Evolutionary conservation across 306 rosid species (phyloP), one percentile per base, ranked within the genome.

Genomic region (Pterocarpus macrocarpus): DNA sequence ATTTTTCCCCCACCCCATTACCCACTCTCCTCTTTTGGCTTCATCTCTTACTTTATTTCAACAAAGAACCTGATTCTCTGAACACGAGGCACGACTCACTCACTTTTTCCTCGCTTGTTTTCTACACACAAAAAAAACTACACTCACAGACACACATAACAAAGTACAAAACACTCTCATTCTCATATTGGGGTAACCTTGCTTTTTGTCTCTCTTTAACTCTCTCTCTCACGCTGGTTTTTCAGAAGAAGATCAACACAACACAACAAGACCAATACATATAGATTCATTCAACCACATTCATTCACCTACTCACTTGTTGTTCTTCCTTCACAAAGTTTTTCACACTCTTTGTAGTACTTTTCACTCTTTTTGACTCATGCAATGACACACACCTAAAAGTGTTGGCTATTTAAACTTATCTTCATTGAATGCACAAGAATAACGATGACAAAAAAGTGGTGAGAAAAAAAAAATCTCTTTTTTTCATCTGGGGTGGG

Each of bases 1-100:
- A 22, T 72, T 63, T 63, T 64, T 38, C 7, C 3, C 0, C 9
- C 36, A 43, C 13, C 17, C 2, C 36, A n/a, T 34, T 47, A 43
- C 68, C 64, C 66, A 3, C 28, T 64, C 69, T 58, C 62, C 14
- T 67, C 34, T 64, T 1, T 62, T 55, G 7, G 57, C 38, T 41
- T 38, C 58, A 28, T 68, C 67, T 30, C 64, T 66, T 38, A 45
- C 75, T 81, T 87, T 85, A 69, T 49, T 77, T 69, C 62, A 78
- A 75, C 66, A 76, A 74, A 88, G 94, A 88, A 92, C 88, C 94
- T 77, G 90, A 90, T 90, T 85, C 97, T 85, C 87, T 83, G 75
- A 76, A 86, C 89, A 66, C 80, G 43, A 65, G 67, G 74, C 67
- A 58, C 57, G 10, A 4, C 32, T 55, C 28, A 55, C 61, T 71